Evolutionary conservation across 106 monocot genomes (phyloP).

Genomic region (Vanilla planifolia): DNA sequence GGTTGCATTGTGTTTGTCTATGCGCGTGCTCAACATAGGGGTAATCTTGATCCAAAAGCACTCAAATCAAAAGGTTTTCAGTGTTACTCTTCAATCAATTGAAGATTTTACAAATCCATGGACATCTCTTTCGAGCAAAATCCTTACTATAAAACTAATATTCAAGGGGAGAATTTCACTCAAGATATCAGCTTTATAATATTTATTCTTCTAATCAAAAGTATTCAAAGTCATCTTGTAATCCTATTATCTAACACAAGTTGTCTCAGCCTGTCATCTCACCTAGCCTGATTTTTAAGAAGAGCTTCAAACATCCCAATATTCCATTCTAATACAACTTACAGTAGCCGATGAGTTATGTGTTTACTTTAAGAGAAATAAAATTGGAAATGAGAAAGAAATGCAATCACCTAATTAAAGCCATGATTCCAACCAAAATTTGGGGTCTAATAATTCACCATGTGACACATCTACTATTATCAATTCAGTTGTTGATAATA

Average conservation of each 20-base stretch:
- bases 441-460: background rate
- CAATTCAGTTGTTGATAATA: background rate
- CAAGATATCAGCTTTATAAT: background rate
- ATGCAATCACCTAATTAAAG: background rate
- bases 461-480: background rate
- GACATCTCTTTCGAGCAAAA: background rate
- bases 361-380: background rate
- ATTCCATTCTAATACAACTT: background rate
- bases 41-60: no score
- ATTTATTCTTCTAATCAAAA: background rate
- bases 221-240: background rate
- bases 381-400: background rate
- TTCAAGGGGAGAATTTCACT: background rate
- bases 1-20: no score
- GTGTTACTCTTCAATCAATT: no score
- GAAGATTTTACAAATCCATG: constrained; percentile 3
- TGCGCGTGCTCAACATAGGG: no score
- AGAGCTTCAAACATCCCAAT: background rate
- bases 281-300: background rate
- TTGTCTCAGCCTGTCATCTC: background rate
- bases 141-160: background rate
- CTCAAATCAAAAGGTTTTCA: no score
- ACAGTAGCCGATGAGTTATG: background rate
- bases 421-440: background rate
- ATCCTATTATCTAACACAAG: background rate